phyloP scores from a whole-genome alignment of 805 yeast species.

The Candida ovalis region DNA sequence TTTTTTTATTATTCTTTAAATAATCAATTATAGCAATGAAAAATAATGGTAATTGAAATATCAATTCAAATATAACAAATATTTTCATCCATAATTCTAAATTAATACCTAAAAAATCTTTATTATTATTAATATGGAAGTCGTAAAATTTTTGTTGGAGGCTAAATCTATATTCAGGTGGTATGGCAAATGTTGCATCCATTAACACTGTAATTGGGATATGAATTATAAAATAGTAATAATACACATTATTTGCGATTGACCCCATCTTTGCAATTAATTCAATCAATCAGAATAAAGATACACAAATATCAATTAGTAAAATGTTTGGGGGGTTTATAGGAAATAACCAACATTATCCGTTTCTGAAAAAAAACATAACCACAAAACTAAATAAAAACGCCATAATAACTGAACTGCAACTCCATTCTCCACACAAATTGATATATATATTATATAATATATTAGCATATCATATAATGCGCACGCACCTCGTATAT shows the following conservation, averaged over 20 bases:
- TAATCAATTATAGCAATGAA: constrained; percentile 37
- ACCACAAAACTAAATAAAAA: no score
- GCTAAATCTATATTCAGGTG: constrained; percentile 41
- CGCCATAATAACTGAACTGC: no score
- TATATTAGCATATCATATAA: no score
- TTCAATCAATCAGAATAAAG: no score
- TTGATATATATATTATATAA: no score
- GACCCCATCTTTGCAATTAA: constrained; percentile 1
- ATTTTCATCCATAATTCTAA: constrained; percentile 57
- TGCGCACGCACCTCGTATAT: no score
- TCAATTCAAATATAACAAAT: constrained; percentile 69
- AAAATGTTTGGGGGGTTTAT: no score
- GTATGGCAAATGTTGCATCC: constrained; percentile 71
- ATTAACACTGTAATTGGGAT: constrained; percentile 71
- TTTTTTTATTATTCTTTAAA: constrained; percentile 8
- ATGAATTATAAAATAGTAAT: constrained; percentile 47
- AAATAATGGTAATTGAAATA: constrained; percentile 80
- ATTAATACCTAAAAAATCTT: constrained; percentile 66
- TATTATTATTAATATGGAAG: constrained; percentile 61
- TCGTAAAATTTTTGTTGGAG: constrained; percentile 48
- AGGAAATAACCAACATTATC: no score
- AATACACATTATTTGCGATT: constrained; percentile 23
- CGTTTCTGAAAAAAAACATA: no score
- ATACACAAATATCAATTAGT: no score
- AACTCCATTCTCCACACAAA: no score